Base-by-base conservation (phyloP, 2,329 filamentous ascomycete species). In the Zymoseptoria ardabiliae region DNA sequence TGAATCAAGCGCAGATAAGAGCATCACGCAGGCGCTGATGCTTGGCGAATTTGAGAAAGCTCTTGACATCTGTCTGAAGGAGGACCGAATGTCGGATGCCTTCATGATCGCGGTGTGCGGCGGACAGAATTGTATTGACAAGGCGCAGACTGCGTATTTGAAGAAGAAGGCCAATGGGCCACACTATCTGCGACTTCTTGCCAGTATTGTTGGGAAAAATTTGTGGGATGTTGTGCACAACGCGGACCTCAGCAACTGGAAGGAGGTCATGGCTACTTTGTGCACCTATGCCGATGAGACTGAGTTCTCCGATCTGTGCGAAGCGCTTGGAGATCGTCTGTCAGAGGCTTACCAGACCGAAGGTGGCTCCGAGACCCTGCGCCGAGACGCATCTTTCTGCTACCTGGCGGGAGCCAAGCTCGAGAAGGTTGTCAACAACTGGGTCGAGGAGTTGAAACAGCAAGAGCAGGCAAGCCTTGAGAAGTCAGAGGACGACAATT, bases 141-240 rank as follows among this genome's bases (percentile, higher is more conserved):
- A 96, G 78, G 93, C 93, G 4, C 94, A 97, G 75, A 83, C 89
- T 61, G 86, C 91, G 11, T 99, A 99, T 72, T 85, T 99, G 64
- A 88, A 90, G 59, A 88, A 88, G 69, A 87, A 88, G 68, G 91
- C 84, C 7, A 87, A 87, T 60, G 87, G 88, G 25, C 93, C 95
- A 1, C 97, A 93, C 76, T 99, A 99, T 71, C 80, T 97, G 58
- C 88, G 95, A 50, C 81, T 99, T 8, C 81, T 99, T 57, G 88
- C 90, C 55, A 96, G 93, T 5, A 90, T 99, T 55, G 92, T 96
- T 59, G 87, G 89, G 63, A 97, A 97, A 80, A 97, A 99, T 70
- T 82, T 99, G 1, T 97, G 93, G 94, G 94, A 99, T 76, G 84
- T 97, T 52, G 94, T 97, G 7, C 91, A 97, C 77, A 99, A 99